Conservation (phyloP, 495 filamentous ascomycete genomes). For the Gamarada debralockiae region DNA sequence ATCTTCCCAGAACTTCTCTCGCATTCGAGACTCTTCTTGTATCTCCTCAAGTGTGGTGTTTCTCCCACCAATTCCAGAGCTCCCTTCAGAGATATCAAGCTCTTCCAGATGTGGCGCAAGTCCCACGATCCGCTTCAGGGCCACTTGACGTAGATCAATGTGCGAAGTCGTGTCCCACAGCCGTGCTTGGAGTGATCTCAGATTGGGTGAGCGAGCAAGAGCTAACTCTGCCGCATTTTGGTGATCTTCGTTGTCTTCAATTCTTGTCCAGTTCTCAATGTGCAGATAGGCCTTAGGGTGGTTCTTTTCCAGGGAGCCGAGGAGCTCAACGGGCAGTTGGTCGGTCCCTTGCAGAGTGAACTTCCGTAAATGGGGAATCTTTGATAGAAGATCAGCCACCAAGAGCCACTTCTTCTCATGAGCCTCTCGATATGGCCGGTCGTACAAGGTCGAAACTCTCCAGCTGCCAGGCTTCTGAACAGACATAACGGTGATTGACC, state of each 20-base stretch:
- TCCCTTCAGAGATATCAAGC: neutral
- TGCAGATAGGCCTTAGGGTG: constrained; percentile 2
- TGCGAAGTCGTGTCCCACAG: neutral
- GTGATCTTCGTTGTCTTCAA: neutral
- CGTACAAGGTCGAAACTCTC: neutral
- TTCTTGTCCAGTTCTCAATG: neutral
- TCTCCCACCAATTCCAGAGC: neutral
- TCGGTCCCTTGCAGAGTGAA: neutral
- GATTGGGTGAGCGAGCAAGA: neutral
- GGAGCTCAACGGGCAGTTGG: neutral
- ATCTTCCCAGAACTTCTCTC: no score
- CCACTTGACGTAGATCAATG: neutral
- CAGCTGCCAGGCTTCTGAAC: neutral
- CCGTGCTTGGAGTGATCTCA: neutral
- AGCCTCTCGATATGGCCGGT: neutral
- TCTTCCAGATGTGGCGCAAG: neutral
- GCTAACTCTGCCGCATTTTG: neutral
- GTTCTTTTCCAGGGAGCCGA: neutral
- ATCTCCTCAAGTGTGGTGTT: neutral
- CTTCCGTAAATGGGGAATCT: neutral
- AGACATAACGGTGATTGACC: neutral
- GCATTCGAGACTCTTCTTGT: neutral
- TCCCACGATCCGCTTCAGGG: constrained; percentile 1
- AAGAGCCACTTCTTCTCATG: neutral
- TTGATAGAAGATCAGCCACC: neutral